phyloP scores from a whole-genome alignment of 192 early-diverging fungal species.

The Entophlyctis helioformis region DNA sequence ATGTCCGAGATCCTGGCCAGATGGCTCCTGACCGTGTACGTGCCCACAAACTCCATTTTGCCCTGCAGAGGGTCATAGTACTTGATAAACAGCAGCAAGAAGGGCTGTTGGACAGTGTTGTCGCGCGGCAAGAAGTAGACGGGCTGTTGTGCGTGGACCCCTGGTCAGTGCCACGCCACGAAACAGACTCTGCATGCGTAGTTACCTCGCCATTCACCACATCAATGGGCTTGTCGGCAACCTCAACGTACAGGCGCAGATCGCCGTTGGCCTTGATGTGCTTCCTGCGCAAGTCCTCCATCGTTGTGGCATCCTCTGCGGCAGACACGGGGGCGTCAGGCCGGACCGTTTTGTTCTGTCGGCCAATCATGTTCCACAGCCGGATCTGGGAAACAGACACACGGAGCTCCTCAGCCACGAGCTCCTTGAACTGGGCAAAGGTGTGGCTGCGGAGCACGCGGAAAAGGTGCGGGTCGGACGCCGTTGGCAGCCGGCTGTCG shows the following conservation, averaged over 20 bases:
- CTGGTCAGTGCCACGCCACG: no score
- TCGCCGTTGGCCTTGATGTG: constrained; percentile 13
- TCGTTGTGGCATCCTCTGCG: constrained; percentile 22
- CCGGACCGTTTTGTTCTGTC: constrained; percentile 85
- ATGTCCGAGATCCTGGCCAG: constrained; percentile 43
- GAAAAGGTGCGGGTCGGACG: no score
- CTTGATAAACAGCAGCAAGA: constrained; percentile 71
- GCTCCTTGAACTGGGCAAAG: constrained; percentile 15
- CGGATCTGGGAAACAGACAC: constrained; percentile 45
- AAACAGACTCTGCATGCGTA: no score
- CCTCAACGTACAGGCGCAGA: constrained; percentile 31
- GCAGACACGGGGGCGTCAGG: constrained; percentile 61
- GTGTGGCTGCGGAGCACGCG: no score
- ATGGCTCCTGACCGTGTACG: constrained; percentile 9
- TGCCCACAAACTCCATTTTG: constrained; percentile 40
- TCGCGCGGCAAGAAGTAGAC: not conserved
- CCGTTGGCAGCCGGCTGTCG: constrained; percentile 25
- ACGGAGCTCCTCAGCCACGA: constrained; percentile 30
- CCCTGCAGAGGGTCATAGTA: constrained; percentile 58
- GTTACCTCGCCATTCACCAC: not conserved
- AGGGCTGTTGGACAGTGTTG: not conserved
- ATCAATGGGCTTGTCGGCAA: not conserved
- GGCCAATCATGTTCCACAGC: constrained; percentile 75
- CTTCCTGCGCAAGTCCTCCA: constrained; percentile 10
- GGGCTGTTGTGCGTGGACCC: no score